Base-by-base conservation (phyloP, 1,284 basidiomycete genomes). In the Phylloporus sp. region DNA sequence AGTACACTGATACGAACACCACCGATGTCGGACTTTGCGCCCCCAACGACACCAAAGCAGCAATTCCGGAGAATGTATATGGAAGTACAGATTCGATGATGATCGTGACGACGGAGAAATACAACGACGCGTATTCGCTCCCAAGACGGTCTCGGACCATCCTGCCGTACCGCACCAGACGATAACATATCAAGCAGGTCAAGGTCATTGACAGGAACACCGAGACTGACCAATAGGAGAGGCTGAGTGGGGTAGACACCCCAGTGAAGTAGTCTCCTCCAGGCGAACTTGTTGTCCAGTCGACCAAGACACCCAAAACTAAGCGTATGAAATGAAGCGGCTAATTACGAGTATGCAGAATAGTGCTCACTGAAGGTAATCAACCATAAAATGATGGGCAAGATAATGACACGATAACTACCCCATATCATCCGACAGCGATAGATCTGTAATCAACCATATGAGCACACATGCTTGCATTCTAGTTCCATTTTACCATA, bases 271-370 rank as follows among this genome's bases (percentile, higher is more conserved):
- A 60, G 40, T 46, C 26, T 1, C 20, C 26, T 2, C 49, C 49
- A 4, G 55, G 56, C 2, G 8, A 10, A 31, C 56, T 52, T 15
- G 10, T 62, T 10, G n/a, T 29, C 60, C 56, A 62, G 6, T 28
- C 56, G 31, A 65, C 31, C 28, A 58, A 18, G 18, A 64, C 29
- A 4, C 71, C 71, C 17, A 72, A 37, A 1, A 17, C 70, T 70
- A 39, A 17, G 12, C 22, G 26, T 24, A 54, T n/a, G 13, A 15
- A 20, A 42, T 63, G 29, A 62, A n/a, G 10, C 13, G 10, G n/a
- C 13, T 4, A 32, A 22, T 18, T 13, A 2, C 13, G 13, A 13
- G 20, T 22, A 2, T 12, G 24, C 4, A 5, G 22, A 18, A 11
- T 5, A 15, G 26, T 34, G 6, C 53, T 51, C 22, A 62, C 61